A percentile compares a stretch with the other conserved stretches of the same genome.
phyloP scores from a whole-genome alignment of 1,284 basidiomycete genomes.

The Golubevia pallescens region DNA sequence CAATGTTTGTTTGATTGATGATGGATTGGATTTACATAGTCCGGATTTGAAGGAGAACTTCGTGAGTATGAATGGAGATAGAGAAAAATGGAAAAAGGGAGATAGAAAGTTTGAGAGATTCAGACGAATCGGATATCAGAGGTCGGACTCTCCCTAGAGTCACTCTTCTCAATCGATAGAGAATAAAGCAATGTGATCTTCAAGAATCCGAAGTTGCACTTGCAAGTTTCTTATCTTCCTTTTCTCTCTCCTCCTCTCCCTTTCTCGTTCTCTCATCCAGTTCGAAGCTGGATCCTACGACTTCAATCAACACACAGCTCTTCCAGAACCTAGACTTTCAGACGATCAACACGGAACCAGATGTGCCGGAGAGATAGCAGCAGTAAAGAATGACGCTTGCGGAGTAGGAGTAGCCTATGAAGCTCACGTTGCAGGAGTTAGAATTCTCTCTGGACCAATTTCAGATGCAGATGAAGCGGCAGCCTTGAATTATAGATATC shows the following conservation, averaged over 20 bases:
- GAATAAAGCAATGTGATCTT: too few relatives aligned
- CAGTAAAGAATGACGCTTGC: constrained; percentile 91
- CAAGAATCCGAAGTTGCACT: too few relatives aligned
- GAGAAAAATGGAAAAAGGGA: neutral
- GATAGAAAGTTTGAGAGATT: too few relatives aligned
- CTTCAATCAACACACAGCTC: constrained; percentile 88
- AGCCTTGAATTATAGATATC: constrained; percentile 89
- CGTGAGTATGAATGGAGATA: constrained; percentile 69
- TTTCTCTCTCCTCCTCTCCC: neutral
- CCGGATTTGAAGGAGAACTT: constrained; percentile 89
- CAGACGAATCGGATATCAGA: too few relatives aligned
- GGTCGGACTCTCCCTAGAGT: too few relatives aligned
- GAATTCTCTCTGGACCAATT: constrained; percentile 95
- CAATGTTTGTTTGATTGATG: constrained; percentile 89
- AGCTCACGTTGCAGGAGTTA: constrained; percentile 87
- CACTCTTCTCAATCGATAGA: neutral
- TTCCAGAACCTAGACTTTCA: constrained; percentile 83
- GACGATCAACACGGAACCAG: constrained; percentile 98
- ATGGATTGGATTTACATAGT: constrained; percentile 89
- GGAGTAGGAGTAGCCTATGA: constrained; percentile 93
- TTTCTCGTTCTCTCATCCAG: neutral
- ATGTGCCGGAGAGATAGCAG: constrained; percentile 97
- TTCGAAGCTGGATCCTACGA: constrained; percentile 85
- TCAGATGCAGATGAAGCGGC: constrained; percentile 97
- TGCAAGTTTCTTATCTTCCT: too few relatives aligned